These are phyloP conservation scores for Aspergillus pseudoterreus DNA, from an alignment of 2,329 filamentous ascomycete species.

Conservation along the genomic window DNA sequence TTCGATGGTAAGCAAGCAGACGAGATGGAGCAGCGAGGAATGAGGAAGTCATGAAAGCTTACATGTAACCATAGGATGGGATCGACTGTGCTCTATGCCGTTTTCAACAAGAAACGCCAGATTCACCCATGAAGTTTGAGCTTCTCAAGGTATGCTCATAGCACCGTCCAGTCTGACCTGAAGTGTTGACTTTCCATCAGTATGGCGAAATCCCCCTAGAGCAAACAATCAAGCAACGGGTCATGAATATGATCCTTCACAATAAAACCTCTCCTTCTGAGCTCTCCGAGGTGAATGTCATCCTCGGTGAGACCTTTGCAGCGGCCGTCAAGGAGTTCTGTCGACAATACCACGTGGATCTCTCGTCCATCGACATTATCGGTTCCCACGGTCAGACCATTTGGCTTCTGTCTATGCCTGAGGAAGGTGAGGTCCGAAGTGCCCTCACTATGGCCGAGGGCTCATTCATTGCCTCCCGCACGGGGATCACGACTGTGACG, in stretches of 20 bases:
- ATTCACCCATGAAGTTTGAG: slow-evolving; percentile 53
- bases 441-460: slow-evolving; percentile 58
- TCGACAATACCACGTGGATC: slow-evolving; percentile 8
- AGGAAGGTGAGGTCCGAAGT: slow-evolving; percentile 43
- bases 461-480: slow-evolving; percentile 51
- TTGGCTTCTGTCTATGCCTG: slow-evolving; percentile 54
- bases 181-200: slow-evolving; percentile 1
- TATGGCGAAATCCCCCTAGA: slow-evolving; percentile 57
- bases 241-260: slow-evolving; percentile 55
- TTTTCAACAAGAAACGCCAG: slow-evolving; percentile 52
- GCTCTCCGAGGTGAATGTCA: slow-evolving; percentile 55
- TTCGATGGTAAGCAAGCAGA: slow-evolving; percentile 39
- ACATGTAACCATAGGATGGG: slow-evolving; percentile 36
- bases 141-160: slow-evolving; percentile 38
- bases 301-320: slow-evolving; percentile 56
- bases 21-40: too few species aligned
- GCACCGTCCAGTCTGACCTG: too few species aligned
- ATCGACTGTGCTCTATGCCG: slow-evolving; percentile 58
- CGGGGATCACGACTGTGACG: slow-evolving; percentile 57
- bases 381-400: slow-evolving; percentile 58
- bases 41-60: too few species aligned
- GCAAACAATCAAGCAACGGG: slow-evolving; percentile 49
- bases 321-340: slow-evolving; percentile 49
- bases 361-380: too few species aligned
- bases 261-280: slow-evolving; percentile 52